Evolutionary conservation across 2,329 filamentous ascomycete genomes (phyloP).

Genomic region (Pezicula neosporulosa): DNA sequence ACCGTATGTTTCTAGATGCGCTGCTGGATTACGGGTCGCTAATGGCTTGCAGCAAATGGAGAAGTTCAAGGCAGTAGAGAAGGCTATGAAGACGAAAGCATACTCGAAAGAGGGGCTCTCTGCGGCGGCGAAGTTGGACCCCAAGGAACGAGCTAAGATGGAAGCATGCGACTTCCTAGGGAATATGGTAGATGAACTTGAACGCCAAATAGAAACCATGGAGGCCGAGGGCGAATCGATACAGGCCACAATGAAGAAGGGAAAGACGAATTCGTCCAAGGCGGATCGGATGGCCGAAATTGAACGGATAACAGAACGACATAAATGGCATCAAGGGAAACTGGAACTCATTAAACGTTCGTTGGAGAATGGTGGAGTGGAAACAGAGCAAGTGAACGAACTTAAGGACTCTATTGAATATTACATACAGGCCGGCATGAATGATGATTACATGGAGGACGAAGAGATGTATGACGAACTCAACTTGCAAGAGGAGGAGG

Average conservation of each 20-base stretch:
- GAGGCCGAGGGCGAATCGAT: conserved; percentile 88
- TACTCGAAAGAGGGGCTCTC: conserved; percentile 98
- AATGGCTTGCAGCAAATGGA: conserved; percentile 81
- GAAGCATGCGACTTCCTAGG: conserved; percentile 85
- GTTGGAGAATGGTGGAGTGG: conserved; percentile 88
- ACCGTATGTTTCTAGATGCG: conserved; percentile 56
- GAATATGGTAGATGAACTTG: conserved; percentile 85
- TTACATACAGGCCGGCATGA: conserved; percentile 88
- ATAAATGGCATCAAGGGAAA: conserved; percentile 95
- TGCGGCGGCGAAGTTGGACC: conserved; percentile 87
- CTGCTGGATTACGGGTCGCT: conserved; percentile 15
- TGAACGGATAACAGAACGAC: conserved; percentile 78
- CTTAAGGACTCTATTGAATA: conserved; percentile 92
- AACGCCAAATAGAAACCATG: conserved; percentile 86
- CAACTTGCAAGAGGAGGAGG: conserved; percentile 88
- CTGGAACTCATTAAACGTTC: conserved; percentile 87
- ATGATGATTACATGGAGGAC: conserved; percentile 88
- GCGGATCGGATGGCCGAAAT: conserved; percentile 86
- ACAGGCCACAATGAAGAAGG: conserved; percentile 89
- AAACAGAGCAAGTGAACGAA: conserved; percentile 81
- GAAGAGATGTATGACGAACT: conserved; percentile 95
- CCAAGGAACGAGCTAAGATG: conserved; percentile 93
- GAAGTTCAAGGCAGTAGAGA: conserved; percentile 99
- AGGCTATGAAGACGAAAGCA: conserved; percentile 99
- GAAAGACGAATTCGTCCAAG: conserved; percentile 81